phyloP scores from a whole-genome alignment of 768 basidiomycete genomes.

The Mycena venus region DNA sequence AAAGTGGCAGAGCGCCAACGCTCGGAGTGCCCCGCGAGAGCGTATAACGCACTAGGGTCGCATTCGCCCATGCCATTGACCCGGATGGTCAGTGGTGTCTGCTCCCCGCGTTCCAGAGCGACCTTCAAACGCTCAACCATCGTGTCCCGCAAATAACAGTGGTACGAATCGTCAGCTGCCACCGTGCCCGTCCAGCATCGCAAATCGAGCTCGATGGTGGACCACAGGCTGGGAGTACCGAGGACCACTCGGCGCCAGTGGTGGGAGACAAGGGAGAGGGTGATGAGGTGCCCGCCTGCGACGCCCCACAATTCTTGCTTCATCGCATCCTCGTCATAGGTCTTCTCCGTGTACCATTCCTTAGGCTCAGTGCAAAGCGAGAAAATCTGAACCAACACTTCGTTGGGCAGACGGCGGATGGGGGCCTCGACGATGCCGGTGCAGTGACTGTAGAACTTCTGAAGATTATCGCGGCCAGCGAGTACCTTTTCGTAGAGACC shows the following conservation, averaged over 20 bases:
- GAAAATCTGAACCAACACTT: too few species aligned
- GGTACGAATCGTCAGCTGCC: neutral
- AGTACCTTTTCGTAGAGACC: neutral
- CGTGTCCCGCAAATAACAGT: neutral
- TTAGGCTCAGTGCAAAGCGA: too few species aligned
- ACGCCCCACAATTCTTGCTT: too few species aligned
- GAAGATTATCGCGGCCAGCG: neutral
- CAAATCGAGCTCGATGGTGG: conserved; percentile 2
- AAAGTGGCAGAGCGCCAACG: conserved; percentile 4
- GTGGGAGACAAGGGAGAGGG: neutral
- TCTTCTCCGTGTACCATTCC: too few species aligned
- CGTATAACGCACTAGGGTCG: neutral
- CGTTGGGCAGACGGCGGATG: neutral
- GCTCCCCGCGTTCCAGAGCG: neutral
- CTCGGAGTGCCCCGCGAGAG: neutral
- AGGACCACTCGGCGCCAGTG: neutral
- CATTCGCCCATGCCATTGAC: neutral
- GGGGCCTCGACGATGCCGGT: neutral
- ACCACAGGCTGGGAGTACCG: conserved; percentile 5
- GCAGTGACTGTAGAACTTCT: neutral
- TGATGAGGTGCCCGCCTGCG: too few species aligned
- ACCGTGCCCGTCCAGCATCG: conserved; percentile 4
- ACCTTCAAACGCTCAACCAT: neutral
- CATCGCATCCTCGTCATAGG: too few species aligned
- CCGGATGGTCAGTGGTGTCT: neutral